Evolutionary conservation across 2,329 filamentous ascomycete genomes (phyloP), one percentile per base, ranked within the genome.

Genomic region (Aspergillus intermedius): DNA sequence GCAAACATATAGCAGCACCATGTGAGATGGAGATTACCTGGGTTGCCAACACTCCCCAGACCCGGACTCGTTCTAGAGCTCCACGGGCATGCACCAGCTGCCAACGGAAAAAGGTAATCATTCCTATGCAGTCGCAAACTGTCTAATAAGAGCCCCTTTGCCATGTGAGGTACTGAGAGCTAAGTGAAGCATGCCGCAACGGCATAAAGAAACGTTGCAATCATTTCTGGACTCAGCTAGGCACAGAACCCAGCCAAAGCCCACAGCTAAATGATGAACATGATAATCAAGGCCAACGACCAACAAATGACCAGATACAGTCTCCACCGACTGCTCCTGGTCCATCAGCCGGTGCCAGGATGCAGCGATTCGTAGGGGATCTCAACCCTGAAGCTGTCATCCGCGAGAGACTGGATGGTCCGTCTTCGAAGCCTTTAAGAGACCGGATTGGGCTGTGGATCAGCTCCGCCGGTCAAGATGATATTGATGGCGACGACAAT

Each of bases 331-430:
- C 48, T 35, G 43, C 44, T 30, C 48, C 51, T 30, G 42, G 46
- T 4, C 47, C 52, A 9, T 45, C 48, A 9, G 47, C 54, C 3
- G 48, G 46, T 23, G 49, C 54, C 6, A 50, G 41, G 22, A 56
- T 59, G 32, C 62, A 64, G 45, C 62, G 67, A 15, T 71, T 71
- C 44, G 68, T 72, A 19, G 68, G 69, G 25, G 67, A 72, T 46
- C 57, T 70, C 2, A 71, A 71, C 46, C 69, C 69, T 5, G 69
- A 72, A 56, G 65, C 69, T 28, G 57, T 69, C 5, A 66, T 72
- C 47, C 59, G 62, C 15, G 66, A 68, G 45, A 59, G 54, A 42
- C 42, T 68, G 10, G 52, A 63, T 41, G 60, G 54, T 19, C 40
- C 59, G 6, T 49, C 48, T 19, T 54, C 54, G 7, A 61, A 46